Evolutionary conservation across 352 stramenopile species (phyloP).

Genomic region (Nothophytophthora sp.): DNA sequence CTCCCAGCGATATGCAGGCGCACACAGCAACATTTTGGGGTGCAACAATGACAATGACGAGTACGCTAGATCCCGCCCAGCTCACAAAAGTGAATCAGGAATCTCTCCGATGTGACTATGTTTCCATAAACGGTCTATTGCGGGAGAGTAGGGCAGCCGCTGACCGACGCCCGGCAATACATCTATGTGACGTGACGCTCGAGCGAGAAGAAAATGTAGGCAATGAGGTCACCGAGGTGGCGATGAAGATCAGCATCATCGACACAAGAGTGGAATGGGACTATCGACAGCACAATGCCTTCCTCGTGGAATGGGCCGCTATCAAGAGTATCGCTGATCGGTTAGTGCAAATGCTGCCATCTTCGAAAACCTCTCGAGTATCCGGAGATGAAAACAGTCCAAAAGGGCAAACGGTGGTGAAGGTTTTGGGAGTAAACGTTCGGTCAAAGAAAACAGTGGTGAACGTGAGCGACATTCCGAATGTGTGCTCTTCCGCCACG

Average conservation of each 20-base stretch:
- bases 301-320: slow-evolving; percentile 28
- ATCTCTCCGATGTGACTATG: slow-evolving; percentile 15
- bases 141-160: slow-evolving; percentile 2
- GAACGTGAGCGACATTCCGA: slow-evolving; percentile 27
- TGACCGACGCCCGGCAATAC: slow-evolving; percentile 16
- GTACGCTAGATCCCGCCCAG: slow-evolving; percentile 3
- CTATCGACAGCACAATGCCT: slow-evolving; percentile 26
- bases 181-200: slow-evolving; percentile 25
- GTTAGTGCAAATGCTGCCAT: slow-evolving; percentile 32
- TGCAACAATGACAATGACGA: slow-evolving; percentile 6
- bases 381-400: background rate
- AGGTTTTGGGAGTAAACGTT: slow-evolving; percentile 27
- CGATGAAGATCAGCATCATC: slow-evolving; percentile 30
- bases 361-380: slow-evolving; percentile 13
- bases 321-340: slow-evolving; percentile 35
- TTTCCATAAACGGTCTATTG: slow-evolving; percentile 23
- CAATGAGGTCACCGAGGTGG: slow-evolving; percentile 21
- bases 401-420: background rate
- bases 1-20: slow-evolving; percentile 3
- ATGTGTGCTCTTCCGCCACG: slow-evolving; percentile 13
- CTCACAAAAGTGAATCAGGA: slow-evolving; percentile 7
- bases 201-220: slow-evolving; percentile 25
- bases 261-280: slow-evolving; percentile 34
- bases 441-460: slow-evolving; percentile 26
- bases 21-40: slow-evolving; percentile 25